These are phyloP conservation scores for Hanseniaspora gamundiae DNA, from an alignment of 1,139 yeast species.

Conservation along the genomic window DNA sequence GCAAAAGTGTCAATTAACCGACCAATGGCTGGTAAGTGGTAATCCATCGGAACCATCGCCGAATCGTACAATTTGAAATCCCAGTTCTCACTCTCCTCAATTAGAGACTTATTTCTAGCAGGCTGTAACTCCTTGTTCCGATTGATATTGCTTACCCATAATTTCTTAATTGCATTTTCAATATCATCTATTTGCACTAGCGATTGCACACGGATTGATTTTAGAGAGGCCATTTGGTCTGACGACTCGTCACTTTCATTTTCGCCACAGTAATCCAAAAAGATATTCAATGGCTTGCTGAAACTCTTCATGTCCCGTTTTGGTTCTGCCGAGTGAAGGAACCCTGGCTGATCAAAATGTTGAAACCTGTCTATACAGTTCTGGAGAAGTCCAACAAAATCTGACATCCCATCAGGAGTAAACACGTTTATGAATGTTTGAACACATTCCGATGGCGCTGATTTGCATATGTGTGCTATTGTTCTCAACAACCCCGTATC, in stretches of 20 bases:
- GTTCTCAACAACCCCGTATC: slow-evolving; percentile 52
- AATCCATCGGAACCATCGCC: neutral
- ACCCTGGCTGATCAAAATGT: slow-evolving; percentile 37
- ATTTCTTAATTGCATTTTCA: neutral
- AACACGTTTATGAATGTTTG: slow-evolving; percentile 36
- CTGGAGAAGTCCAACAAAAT: slow-evolving; percentile 47
- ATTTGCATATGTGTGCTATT: slow-evolving; percentile 32
- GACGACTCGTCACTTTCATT: slow-evolving; percentile 26
- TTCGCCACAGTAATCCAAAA: slow-evolving; percentile 28
- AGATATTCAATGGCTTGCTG: slow-evolving; percentile 61
- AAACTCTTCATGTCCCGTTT: slow-evolving; percentile 36
- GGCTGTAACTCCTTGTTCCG: neutral
- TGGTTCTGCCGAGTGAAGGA: neutral
- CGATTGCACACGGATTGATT: neutral
- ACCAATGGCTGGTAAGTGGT: neutral
- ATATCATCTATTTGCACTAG: neutral
- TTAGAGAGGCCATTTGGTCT: slow-evolving; percentile 29
- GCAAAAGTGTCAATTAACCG: neutral
- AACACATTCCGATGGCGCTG: slow-evolving; percentile 17
- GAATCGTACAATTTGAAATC: neutral
- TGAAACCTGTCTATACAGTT: slow-evolving; percentile 69
- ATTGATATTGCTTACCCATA: neutral
- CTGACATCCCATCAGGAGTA: slow-evolving; percentile 33
- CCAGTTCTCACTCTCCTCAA: neutral
- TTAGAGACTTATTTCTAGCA: neutral